Conservation (phyloP, 2,329 filamentous ascomycete genomes). For the Fusarium domesticum region DNA sequence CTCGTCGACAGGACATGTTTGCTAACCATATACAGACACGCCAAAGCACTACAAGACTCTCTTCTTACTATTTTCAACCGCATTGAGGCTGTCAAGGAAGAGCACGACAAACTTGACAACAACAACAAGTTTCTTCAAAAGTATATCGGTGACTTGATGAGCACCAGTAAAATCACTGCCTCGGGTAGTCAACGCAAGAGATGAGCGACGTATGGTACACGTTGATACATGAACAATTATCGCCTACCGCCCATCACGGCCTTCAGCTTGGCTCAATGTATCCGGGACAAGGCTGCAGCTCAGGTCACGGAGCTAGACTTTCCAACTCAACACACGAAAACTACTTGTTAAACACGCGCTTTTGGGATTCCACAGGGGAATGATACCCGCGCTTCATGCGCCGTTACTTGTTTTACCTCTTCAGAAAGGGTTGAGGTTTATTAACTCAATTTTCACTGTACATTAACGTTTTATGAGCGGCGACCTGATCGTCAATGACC, state of each 20-base stretch:
- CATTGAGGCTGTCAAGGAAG: slow-evolving; percentile 89
- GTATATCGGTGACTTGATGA: slow-evolving; percentile 95
- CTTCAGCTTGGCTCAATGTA: slow-evolving; percentile 1
- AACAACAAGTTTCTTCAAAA: slow-evolving; percentile 98
- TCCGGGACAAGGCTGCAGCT: slow-evolving; percentile 1
- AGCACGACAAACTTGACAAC: slow-evolving; percentile 94
- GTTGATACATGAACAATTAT: background rate
- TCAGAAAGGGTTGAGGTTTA: slow-evolving; percentile 8
- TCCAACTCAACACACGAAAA: slow-evolving; percentile 12
- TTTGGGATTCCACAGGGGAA: slow-evolving; percentile 27
- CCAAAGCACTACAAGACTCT: slow-evolving; percentile 82
- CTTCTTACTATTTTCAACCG: slow-evolving; percentile 86
- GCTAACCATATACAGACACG: slow-evolving; percentile 59
- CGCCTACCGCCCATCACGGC: background rate
- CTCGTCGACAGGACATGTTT: background rate
- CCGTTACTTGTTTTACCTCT: slow-evolving; percentile 18
- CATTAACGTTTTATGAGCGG: slow-evolving; percentile 29
- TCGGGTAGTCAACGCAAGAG: slow-evolving; percentile 53
- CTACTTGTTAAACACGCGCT: slow-evolving; percentile 19
- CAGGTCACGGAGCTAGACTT: slow-evolving; percentile 3
- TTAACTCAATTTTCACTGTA: slow-evolving; percentile 24
- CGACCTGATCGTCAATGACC: background rate
- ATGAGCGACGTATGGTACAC: slow-evolving; percentile 32
- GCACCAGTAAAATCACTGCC: slow-evolving; percentile 71
- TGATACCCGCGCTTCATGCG: slow-evolving; percentile 32